These are phyloP conservation scores for Rosa multiflora DNA, from an alignment of 306 rosid species.

Conservation along the genomic window DNA sequence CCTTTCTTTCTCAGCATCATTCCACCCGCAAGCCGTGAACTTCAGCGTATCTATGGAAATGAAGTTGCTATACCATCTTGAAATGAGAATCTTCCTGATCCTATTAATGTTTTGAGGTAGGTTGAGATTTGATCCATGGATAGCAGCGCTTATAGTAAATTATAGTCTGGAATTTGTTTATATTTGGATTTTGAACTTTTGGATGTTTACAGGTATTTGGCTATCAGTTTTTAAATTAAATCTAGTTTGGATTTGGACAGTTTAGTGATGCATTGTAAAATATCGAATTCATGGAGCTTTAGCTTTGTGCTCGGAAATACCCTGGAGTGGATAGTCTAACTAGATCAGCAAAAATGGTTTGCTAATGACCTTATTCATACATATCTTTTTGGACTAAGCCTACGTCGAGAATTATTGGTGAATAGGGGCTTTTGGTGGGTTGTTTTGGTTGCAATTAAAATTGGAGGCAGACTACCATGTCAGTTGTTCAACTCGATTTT, in stretches of 20 bases:
- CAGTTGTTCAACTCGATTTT: neutral
- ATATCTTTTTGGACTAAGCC: neutral
- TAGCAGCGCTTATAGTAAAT: conserved; percentile 29
- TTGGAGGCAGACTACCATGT: neutral
- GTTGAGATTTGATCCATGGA: conserved; percentile 45
- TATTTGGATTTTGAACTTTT: conserved; percentile 31
- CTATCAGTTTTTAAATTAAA: conserved; percentile 27
- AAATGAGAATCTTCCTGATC: conserved; percentile 39
- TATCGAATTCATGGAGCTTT: neutral
- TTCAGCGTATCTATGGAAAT: conserved; percentile 92
- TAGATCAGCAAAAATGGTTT: neutral
- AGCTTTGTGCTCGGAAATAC: neutral
- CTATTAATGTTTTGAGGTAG: conserved; percentile 25
- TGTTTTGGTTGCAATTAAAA: neutral
- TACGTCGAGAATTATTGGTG: neutral
- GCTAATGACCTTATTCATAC: neutral
- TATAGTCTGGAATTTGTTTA: conserved; percentile 29
- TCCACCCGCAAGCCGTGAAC: conserved; percentile 94
- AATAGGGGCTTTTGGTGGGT: neutral
- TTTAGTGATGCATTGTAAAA: neutral
- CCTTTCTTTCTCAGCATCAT: conserved; percentile 57
- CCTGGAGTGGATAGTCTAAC: neutral
- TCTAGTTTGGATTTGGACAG: conserved; percentile 24
- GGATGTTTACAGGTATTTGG: conserved; percentile 36
- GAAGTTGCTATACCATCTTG: conserved; percentile 60